A percentile compares a stretch with the other conserved stretches of the same genome.
These are phyloP conservation scores for Uronychia binucleata DNA, from an alignment of 73 alveolate species.

Conservation along the genomic window DNA sequence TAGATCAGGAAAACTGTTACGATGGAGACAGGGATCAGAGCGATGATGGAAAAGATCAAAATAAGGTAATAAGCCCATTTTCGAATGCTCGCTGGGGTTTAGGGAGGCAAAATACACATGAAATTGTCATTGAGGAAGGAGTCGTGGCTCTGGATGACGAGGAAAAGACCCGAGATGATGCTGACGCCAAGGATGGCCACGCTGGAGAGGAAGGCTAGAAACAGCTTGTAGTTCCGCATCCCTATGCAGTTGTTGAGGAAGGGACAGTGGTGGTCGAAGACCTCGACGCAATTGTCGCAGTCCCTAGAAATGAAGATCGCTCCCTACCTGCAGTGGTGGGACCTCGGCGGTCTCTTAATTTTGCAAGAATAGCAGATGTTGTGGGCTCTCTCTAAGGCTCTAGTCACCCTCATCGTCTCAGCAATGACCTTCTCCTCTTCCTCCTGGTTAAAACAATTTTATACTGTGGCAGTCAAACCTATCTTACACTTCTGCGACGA, in stretches of 20 bases:
- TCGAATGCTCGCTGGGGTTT: background rate
- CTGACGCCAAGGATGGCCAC: background rate
- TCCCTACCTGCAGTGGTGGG: conserved; percentile 64
- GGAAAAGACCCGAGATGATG: background rate
- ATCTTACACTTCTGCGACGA: background rate
- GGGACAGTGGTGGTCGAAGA: conserved; percentile 71
- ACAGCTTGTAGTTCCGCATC: conserved; percentile 46
- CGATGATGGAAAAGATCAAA: background rate
- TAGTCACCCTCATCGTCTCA: conserved; percentile 18
- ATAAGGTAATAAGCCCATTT: no score
- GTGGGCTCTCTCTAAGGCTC: conserved; percentile 49
- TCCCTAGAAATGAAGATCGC: conserved; percentile 39
- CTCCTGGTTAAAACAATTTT: conserved; percentile 41
- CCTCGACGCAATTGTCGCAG: conserved; percentile 73
- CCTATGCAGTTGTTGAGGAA: conserved; percentile 72
- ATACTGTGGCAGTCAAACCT: conserved; percentile 37
- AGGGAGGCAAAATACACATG: background rate
- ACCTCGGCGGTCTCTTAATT: conserved; percentile 62
- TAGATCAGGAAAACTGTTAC: background rate
- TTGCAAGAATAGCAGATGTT: conserved; percentile 63
- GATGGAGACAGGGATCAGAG: background rate
- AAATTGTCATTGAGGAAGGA: background rate
- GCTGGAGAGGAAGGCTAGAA: conserved; percentile 28
- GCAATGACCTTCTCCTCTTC: conserved; percentile 16
- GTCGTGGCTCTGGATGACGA: background rate